Evolutionary conservation across 2,329 filamentous ascomycete species (phyloP).

Genomic region (Pyricularia pennisetigena): DNA sequence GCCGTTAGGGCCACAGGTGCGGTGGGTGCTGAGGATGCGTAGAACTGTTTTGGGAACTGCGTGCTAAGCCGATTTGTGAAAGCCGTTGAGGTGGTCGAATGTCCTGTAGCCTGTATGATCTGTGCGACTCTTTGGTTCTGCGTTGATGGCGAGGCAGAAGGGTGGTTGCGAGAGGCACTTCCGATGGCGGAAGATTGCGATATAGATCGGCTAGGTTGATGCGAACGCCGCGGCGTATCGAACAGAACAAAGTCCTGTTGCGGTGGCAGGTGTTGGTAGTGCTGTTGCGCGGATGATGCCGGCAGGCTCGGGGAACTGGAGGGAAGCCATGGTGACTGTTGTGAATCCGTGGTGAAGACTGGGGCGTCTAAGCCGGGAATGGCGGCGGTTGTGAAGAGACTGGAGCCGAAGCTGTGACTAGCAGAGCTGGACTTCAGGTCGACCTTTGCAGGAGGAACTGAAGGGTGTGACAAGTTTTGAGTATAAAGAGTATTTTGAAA

Average conservation of each 20-base stretch:
- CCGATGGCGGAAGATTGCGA: constrained; percentile 25
- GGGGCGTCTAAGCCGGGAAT: constrained; percentile 55
- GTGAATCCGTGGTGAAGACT: constrained; percentile 78
- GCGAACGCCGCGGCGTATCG: constrained; percentile 39
- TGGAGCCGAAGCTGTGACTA: constrained; percentile 45
- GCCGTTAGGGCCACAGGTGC: constrained; percentile 46
- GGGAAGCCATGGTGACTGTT: constrained; percentile 70
- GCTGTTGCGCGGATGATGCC: constrained; percentile 50
- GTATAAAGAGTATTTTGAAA: constrained; percentile 28
- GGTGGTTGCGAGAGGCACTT: constrained; percentile 39
- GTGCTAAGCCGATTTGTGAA: constrained; percentile 49
- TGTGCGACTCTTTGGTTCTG: constrained; percentile 51
- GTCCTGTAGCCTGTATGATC: constrained; percentile 48
- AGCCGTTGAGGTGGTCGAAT: constrained; percentile 40
- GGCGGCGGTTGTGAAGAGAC: constrained; percentile 46
- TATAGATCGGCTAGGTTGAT: constrained; percentile 30
- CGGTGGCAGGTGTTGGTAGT: constrained; percentile 35
- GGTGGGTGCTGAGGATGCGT: constrained; percentile 56
- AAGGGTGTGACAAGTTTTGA: constrained; percentile 28
- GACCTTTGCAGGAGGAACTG: constrained; percentile 47
- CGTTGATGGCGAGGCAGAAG: constrained; percentile 30
- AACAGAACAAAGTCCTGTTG: constrained; percentile 71
- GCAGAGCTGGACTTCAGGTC: constrained; percentile 60
- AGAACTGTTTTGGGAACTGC: constrained; percentile 46
- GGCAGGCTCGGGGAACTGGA: constrained; percentile 54